Conservation (phyloP, 139 green algal genomes). For the Closterium sp. region DNA sequence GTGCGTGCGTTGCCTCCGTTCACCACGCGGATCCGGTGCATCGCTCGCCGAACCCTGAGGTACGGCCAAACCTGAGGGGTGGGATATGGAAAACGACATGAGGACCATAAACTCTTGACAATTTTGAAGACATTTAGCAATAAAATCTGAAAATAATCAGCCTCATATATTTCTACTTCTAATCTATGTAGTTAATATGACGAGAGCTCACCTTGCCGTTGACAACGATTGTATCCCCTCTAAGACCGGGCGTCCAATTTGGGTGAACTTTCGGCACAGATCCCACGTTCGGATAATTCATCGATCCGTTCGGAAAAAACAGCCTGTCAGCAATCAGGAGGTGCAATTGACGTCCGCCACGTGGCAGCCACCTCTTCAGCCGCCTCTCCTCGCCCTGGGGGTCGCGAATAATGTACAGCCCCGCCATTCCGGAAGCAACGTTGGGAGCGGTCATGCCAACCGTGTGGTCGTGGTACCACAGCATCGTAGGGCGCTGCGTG, state of each 20-base stretch:
- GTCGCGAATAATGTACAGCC: conserved; percentile 26
- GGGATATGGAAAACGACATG: background rate
- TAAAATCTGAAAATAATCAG: no score
- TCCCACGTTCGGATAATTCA: conserved; percentile 14
- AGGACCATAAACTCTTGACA: background rate
- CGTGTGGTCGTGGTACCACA: conserved; percentile 45
- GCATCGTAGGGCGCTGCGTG: background rate
- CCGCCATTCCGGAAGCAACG: conserved; percentile 10
- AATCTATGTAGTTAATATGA: no score
- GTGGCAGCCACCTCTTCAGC: background rate
- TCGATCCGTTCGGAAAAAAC: conserved; percentile 16
- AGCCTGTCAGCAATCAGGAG: conserved; percentile 11
- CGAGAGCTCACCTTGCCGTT: conserved; percentile 30
- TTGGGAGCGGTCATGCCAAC: conserved; percentile 33
- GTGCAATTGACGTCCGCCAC: background rate
- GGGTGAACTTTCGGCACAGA: conserved; percentile 15
- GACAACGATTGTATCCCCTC: conserved; percentile 28
- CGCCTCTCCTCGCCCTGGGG: background rate
- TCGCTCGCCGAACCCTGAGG: conserved; percentile 14
- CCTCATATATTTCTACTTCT: no score
- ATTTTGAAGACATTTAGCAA: background rate
- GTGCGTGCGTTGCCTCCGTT: conserved; percentile 17
- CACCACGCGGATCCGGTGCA: conserved; percentile 29
- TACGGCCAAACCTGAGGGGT: conserved; percentile 24
- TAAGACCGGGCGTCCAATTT: conserved; percentile 26